These are phyloP conservation scores for Castanospermum australe DNA, from an alignment of 306 rosid genomes.

Conservation along the genomic window DNA sequence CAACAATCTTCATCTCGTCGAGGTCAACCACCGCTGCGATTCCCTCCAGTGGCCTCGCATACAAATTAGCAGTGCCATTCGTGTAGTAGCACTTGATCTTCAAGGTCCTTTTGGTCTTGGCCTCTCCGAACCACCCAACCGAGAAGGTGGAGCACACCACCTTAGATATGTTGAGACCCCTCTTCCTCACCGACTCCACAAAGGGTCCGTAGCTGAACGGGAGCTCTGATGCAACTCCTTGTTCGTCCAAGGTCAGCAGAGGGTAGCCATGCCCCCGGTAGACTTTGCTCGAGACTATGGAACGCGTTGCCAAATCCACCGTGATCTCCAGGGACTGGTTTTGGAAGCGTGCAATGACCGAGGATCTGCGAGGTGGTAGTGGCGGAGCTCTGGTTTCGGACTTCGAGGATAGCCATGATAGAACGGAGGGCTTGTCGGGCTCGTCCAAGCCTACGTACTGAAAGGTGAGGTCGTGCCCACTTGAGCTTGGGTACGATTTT, in stretches of 20 bases:
- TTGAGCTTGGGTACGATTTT: not conserved
- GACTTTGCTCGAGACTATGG: constrained; percentile 19
- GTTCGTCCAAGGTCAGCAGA: constrained; percentile 21
- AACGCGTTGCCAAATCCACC: constrained; percentile 26
- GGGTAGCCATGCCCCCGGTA: constrained; percentile 42
- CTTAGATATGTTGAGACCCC: constrained; percentile 19
- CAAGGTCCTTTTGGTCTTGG: not conserved
- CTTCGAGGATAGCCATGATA: constrained; percentile 40
- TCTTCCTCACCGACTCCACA: constrained; percentile 21
- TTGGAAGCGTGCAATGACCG: constrained; percentile 29
- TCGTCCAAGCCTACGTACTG: constrained; percentile 62
- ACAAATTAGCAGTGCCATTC: constrained; percentile 5
- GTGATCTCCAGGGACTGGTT: constrained; percentile 38
- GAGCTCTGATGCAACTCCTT: not conserved
- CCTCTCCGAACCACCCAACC: constrained; percentile 35
- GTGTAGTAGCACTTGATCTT: constrained; percentile 21
- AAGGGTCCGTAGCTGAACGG: constrained; percentile 21
- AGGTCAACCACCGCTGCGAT: constrained; percentile 18
- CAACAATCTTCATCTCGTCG: constrained; percentile 11
- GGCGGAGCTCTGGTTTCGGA: not conserved
- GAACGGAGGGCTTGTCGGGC: constrained; percentile 39
- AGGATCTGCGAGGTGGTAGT: constrained; percentile 39
- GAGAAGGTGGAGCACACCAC: not conserved
- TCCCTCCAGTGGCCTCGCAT: constrained; percentile 31
- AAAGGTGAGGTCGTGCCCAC: constrained; percentile 27